phyloP scores from a whole-genome alignment of 192 early-diverging fungal species.

The Lobosporangium transversale region DNA sequence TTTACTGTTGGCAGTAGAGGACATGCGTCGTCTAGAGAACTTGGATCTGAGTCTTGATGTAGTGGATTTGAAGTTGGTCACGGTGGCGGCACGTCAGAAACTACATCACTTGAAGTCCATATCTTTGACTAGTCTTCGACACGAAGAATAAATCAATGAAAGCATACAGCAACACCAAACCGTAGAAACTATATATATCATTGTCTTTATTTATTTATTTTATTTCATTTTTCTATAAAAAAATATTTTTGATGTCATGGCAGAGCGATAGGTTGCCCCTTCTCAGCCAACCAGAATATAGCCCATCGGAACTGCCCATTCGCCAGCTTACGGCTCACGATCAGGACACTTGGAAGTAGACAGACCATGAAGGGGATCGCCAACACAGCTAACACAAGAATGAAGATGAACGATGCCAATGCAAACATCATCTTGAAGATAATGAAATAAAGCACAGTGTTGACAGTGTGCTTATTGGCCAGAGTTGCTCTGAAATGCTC shows the following conservation, averaged over 20 bases:
- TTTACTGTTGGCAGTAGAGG: slow-evolving; percentile 29
- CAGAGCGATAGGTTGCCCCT: slow-evolving; percentile 23
- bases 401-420: slow-evolving; percentile 16
- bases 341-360: slow-evolving; percentile 25
- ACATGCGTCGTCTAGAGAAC: slow-evolving; percentile 20
- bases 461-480: slow-evolving; percentile 17
- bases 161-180: too few species aligned
- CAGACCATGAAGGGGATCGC: slow-evolving; percentile 40
- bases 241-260: not conserved
- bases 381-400: slow-evolving; percentile 11
- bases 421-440: slow-evolving; percentile 35
- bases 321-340: slow-evolving; percentile 12
- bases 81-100: slow-evolving; percentile 13
- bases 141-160: too few species aligned
- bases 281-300: slow-evolving; percentile 35
- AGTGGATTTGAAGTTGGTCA: slow-evolving; percentile 28
- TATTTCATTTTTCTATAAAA: not conserved
- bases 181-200: too few species aligned
- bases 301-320: slow-evolving; percentile 46
- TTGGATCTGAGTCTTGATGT: slow-evolving; percentile 23
- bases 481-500: slow-evolving; percentile 17
- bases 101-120: not conserved
- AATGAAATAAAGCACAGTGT: slow-evolving; percentile 30
- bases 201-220: too few species aligned
- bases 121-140: slow-evolving; percentile 13